Conservation (phyloP, 73 alveolate species). For the Vitrella brassicaformis region DNA sequence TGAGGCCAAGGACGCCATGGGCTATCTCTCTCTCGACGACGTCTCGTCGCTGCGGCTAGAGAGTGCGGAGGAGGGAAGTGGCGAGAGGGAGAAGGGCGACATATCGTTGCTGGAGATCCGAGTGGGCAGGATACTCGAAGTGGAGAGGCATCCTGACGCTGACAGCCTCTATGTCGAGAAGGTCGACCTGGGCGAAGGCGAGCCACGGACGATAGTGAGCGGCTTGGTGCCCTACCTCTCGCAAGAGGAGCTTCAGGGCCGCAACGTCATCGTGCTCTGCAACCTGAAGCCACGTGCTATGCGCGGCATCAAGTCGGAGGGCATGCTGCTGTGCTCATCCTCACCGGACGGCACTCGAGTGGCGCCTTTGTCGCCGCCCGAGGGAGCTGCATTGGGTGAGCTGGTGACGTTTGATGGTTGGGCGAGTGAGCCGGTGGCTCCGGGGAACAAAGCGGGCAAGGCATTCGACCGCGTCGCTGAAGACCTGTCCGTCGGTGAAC, state of each 20-base stretch:
- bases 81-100: no score
- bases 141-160: constrained; percentile 44
- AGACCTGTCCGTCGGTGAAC: no score
- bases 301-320: background rate
- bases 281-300: constrained; percentile 40
- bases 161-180: constrained; percentile 61
- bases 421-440: background rate
- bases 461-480: background rate
- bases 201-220: constrained; percentile 63
- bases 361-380: background rate
- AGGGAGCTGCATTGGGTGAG: background rate
- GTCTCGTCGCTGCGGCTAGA: no score
- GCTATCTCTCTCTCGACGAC: no score
- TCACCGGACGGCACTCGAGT: background rate
- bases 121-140: constrained; percentile 38
- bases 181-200: constrained; percentile 77
- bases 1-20: no score
- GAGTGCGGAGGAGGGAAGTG: no score
- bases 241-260: constrained; percentile 48
- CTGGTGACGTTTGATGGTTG: background rate
- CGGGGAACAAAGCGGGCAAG: background rate
- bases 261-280: constrained; percentile 59
- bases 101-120: no score
- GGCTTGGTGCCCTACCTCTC: constrained; percentile 57
- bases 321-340: background rate